Conservation (phyloP, 805 yeast genomes). For the Ogataea degrootiae region DNA sequence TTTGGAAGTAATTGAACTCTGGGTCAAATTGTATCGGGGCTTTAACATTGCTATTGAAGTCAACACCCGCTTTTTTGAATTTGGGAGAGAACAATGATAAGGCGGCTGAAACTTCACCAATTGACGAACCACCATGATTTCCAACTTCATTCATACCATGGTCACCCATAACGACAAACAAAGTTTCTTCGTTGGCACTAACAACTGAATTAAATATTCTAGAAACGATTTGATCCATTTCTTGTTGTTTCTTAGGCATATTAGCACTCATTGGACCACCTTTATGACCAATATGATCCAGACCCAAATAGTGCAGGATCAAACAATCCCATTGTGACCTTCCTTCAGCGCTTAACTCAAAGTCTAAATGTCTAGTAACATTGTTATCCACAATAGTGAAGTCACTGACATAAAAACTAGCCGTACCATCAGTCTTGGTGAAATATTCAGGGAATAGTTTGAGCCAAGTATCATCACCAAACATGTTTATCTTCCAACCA, state of each 20-base stretch:
- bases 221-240: slow-evolving; percentile 72
- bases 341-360: slow-evolving; percentile 42
- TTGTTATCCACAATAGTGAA: slow-evolving; percentile 87
- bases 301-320: slow-evolving; percentile 84
- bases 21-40: slow-evolving; percentile 37
- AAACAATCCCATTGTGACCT: slow-evolving; percentile 70
- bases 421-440: slow-evolving; percentile 72
- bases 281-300: slow-evolving; percentile 97
- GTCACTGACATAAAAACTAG: slow-evolving; percentile 91
- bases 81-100: slow-evolving; percentile 63
- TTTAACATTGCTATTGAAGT: slow-evolving; percentile 13
- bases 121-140: slow-evolving; percentile 93
- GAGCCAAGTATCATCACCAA: slow-evolving; percentile 98
- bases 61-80: slow-evolving; percentile 32
- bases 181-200: slow-evolving; percentile 38
- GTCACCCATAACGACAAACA: slow-evolving; percentile 80
- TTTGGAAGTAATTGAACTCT: slow-evolving; percentile 48
- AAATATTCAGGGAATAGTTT: slow-evolving; percentile 77
- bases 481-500: slow-evolving; percentile 62
- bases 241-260: slow-evolving; percentile 79
- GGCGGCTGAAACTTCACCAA: slow-evolving; percentile 89
- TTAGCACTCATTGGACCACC: slow-evolving; percentile 82
- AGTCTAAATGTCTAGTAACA: slow-evolving; percentile 80
- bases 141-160: slow-evolving; percentile 97
- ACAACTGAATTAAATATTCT: slow-evolving; percentile 38